These are phyloP conservation scores for Rutidosis leptorrhynchoides DNA, from an alignment of 129 eudicot genomes.

Conservation along the genomic window DNA sequence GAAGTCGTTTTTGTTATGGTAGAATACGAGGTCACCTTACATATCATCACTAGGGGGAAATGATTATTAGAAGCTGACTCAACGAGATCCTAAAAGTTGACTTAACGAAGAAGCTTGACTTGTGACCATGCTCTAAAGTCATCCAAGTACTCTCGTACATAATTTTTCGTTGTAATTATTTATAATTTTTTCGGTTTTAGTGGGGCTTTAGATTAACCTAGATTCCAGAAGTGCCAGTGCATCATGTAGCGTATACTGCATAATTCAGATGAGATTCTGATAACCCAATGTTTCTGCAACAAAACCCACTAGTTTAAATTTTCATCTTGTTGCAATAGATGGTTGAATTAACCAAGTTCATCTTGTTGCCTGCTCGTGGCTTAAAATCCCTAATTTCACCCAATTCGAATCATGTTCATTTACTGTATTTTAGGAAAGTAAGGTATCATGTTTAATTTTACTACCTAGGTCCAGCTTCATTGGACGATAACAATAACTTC, in stretches of 20 bases:
- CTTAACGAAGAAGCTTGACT: too few relatives aligned
- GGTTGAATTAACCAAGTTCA: too few relatives aligned
- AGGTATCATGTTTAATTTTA: too few relatives aligned
- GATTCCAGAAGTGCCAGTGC: neutral
- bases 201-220: constrained; percentile 2
- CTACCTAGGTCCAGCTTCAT: neutral
- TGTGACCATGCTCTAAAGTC: constrained; percentile 24
- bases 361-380: too few relatives aligned
- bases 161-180: constrained; percentile 12
- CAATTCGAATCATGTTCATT: too few relatives aligned
- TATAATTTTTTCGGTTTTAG: neutral
- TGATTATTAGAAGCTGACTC: constrained; percentile 11
- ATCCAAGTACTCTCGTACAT: constrained; percentile 31
- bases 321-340: too few relatives aligned
- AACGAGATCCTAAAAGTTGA: constrained; percentile 22
- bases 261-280: neutral
- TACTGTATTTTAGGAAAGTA: too few relatives aligned
- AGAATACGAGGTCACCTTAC: constrained; percentile 28
- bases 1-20: constrained; percentile 27
- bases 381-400: too few relatives aligned
- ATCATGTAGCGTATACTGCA: neutral
- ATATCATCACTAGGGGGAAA: constrained; percentile 19
- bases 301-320: neutral
- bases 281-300: neutral
- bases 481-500: neutral